Evolutionary conservation across 306 rosid genomes (phyloP).

Genomic region (Begonia loranthoides): DNA sequence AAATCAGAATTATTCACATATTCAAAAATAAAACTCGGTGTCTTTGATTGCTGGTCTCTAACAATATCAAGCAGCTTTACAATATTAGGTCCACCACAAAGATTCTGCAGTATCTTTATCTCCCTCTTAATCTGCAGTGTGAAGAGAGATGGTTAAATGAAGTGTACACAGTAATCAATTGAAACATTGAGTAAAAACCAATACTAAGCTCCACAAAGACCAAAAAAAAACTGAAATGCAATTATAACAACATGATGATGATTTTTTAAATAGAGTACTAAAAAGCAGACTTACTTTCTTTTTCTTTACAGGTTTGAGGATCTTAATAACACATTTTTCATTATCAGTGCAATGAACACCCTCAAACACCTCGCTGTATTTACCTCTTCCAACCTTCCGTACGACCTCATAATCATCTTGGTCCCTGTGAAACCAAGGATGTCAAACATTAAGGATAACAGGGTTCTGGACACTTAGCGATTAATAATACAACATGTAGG

Average conservation of each 20-base stretch:
- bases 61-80: constrained; percentile 89
- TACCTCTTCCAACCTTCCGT: constrained; percentile 93
- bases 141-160: constrained; percentile 1
- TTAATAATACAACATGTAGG: no score
- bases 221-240: no score
- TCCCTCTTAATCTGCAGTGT: constrained; percentile 85
- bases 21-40: constrained; percentile 83
- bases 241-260: no score
- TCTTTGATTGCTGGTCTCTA: constrained; percentile 92
- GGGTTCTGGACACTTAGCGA: no score
- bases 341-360: constrained; percentile 77
- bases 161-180: not conserved
- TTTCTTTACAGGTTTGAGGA: constrained; percentile 90
- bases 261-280: no score
- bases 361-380: constrained; percentile 92
- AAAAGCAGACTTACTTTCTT: constrained; percentile 42
- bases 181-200: not conserved
- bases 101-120: constrained; percentile 86
- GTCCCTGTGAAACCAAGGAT: constrained; percentile 33
- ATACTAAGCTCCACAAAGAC: no score
- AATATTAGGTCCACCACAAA: constrained; percentile 85
- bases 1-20: constrained; percentile 83
- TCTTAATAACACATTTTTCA: constrained; percentile 78
- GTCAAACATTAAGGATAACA: not conserved
- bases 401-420: constrained; percentile 94